Conservation (phyloP, 331 rosid species). For the Ulmus americana region DNA sequence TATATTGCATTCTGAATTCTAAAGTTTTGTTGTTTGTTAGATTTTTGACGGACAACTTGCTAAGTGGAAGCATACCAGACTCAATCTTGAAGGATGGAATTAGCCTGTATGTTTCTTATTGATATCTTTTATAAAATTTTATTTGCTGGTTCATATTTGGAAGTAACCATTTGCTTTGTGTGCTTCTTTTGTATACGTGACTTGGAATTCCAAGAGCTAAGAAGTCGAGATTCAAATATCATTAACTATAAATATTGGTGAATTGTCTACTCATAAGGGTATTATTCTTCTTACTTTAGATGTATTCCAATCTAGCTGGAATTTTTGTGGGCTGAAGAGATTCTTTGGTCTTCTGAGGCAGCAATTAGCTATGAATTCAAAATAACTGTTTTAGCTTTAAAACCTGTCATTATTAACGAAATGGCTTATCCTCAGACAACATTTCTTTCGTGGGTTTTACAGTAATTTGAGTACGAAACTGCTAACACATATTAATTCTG, state of each 20-base stretch:
- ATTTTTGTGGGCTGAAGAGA: background rate
- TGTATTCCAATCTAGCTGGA: background rate
- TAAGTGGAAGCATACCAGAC: constrained; percentile 58
- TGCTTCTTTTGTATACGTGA: too few species aligned
- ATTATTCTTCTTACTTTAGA: background rate
- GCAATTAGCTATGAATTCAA: too few species aligned
- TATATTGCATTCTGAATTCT: background rate
- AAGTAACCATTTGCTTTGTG: background rate
- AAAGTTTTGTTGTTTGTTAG: constrained; percentile 36
- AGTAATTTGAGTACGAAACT: background rate
- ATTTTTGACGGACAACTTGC: constrained; percentile 55
- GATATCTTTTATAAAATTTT: constrained; percentile 5
- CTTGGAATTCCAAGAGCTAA: background rate
- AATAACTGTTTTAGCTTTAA: too few species aligned
- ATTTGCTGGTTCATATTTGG: background rate
- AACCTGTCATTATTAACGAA: too few species aligned
- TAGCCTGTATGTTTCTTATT: constrained; percentile 51
- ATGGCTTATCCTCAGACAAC: too few species aligned
- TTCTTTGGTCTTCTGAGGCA: too few species aligned
- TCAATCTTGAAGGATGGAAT: constrained; percentile 60
- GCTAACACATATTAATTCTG: background rate
- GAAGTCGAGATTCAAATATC: background rate
- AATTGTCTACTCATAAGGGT: background rate
- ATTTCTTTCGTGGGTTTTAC: too few species aligned
- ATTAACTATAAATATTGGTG: too few species aligned